Conservation (phyloP, 345 rosid genomes). For the Aquilaria yunnanensis region DNA sequence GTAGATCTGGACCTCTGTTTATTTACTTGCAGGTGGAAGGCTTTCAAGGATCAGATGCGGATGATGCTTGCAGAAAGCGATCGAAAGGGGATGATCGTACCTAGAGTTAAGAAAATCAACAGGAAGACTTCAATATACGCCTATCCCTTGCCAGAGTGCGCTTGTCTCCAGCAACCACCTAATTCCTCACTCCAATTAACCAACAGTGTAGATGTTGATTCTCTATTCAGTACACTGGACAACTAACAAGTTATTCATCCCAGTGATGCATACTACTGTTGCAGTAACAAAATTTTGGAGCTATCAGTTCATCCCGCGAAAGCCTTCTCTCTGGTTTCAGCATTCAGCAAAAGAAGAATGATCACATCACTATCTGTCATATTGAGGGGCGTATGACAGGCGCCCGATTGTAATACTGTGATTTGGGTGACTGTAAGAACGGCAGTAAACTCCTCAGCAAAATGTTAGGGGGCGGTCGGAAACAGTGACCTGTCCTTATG, state of each 20-base stretch:
- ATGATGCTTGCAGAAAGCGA: constrained; percentile 75
- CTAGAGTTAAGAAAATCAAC: constrained; percentile 71
- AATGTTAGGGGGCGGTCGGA: too few relatives aligned
- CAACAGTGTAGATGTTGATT: constrained; percentile 8
- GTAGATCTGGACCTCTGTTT: not conserved
- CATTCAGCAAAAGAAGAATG: constrained; percentile 5
- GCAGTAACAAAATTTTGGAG: constrained; percentile 4
- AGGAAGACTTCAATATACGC: constrained; percentile 81
- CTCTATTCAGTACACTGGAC: constrained; percentile 15
- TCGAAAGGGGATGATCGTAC: constrained; percentile 77
- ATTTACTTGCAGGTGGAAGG: constrained; percentile 62
- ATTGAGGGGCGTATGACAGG: constrained; percentile 1
- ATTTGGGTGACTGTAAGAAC: too few relatives aligned
- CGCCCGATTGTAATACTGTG: constrained; percentile 18
- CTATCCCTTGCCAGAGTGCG: constrained; percentile 84
- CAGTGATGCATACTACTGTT: not conserved
- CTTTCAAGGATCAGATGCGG: constrained; percentile 60
- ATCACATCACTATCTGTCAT: too few relatives aligned
- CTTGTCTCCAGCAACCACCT: constrained; percentile 53
- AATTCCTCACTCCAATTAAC: constrained; percentile 36
- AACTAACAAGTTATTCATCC: not conserved
- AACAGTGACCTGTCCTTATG: not conserved
- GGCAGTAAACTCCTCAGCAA: too few relatives aligned
- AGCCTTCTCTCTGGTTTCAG: not conserved
- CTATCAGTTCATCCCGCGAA: too few relatives aligned